phyloP scores from a whole-genome alignment of 2,329 filamentous ascomycete species.

The Aureobasidium sp. region DNA sequence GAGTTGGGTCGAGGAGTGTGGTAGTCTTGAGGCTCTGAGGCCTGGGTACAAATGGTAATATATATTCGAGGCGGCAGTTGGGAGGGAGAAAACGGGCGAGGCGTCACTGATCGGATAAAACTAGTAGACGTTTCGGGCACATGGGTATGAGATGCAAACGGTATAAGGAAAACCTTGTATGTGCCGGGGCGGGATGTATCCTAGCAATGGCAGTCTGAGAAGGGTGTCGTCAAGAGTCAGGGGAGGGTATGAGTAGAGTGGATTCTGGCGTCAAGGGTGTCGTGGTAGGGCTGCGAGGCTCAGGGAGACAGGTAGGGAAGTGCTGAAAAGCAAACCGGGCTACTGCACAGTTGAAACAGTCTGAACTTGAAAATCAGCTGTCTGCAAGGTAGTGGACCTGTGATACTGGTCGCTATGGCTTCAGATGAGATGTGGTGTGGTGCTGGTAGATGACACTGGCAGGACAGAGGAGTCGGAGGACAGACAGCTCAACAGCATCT shows the following conservation, averaged over 20 bases:
- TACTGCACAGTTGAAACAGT: neutral
- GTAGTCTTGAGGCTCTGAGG: neutral
- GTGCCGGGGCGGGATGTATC: neutral
- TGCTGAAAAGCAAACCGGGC: neutral
- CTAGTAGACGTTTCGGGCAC: slow-evolving; percentile 12
- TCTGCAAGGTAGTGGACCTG: neutral
- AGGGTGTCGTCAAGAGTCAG: neutral
- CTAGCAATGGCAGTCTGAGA: neutral
- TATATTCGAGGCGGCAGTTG: slow-evolving; percentile 3
- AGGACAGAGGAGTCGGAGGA: neutral
- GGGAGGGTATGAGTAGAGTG: neutral
- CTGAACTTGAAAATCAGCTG: neutral
- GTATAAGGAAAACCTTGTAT: neutral
- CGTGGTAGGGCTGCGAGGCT: slow-evolving; percentile 63
- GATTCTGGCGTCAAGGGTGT: slow-evolving; percentile 28
- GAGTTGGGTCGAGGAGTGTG: neutral
- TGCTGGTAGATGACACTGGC: neutral
- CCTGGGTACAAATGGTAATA: neutral
- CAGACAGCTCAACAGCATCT: neutral
- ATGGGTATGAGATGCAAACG: neutral
- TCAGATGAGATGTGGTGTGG: neutral
- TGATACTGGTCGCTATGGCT: neutral
- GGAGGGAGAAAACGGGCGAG: neutral
- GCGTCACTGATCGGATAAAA: neutral
- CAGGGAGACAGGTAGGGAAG: slow-evolving; percentile 67